These are phyloP conservation scores for Graphilbum fragrans DNA, from an alignment of 2,329 filamentous ascomycete genomes.

Conservation along the genomic window DNA sequence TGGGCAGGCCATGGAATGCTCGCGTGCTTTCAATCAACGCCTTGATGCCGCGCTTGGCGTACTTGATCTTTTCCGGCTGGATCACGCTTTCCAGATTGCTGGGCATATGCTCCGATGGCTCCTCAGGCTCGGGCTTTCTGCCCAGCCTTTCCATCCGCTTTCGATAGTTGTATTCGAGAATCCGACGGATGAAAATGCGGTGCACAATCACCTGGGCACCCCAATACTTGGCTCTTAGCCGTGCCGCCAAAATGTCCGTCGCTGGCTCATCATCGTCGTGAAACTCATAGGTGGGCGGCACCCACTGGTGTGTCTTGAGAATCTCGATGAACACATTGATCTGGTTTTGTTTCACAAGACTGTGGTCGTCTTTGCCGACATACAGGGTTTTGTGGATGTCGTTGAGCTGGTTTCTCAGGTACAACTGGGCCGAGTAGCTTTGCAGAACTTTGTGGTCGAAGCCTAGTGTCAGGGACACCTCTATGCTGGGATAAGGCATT, in stretches of 20 bases:
- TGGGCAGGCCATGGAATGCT: constrained; percentile 57
- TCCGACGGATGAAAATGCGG: constrained; percentile 55
- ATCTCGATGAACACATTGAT: constrained; percentile 27
- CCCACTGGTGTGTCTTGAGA: constrained; percentile 24
- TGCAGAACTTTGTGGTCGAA: constrained; percentile 37
- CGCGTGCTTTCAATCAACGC: constrained; percentile 76
- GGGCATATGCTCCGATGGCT: background rate
- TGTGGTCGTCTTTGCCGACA: constrained; percentile 14
- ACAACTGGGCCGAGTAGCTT: constrained; percentile 52
- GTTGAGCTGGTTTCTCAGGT: constrained; percentile 53
- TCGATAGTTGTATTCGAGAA: constrained; percentile 35
- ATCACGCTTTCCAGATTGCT: background rate
- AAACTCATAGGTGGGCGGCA: constrained; percentile 40
- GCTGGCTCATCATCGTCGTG: constrained; percentile 52
- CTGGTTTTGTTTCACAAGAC: constrained; percentile 25
- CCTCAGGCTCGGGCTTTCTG: constrained; percentile 3
- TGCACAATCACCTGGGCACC: constrained; percentile 85
- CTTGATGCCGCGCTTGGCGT: constrained; percentile 51
- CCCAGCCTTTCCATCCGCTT: constrained; percentile 23
- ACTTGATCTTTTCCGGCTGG: constrained; percentile 21
- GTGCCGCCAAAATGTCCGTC: constrained; percentile 64
- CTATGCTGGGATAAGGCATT: constrained; percentile 54
- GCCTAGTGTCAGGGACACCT: constrained; percentile 27
- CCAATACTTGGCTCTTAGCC: constrained; percentile 88
- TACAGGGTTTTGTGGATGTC: constrained; percentile 47